A percentile compares a stretch with the other conserved stretches of the same genome.
Evolutionary conservation across 2,329 filamentous ascomycete genomes (phyloP).

Genomic region (Bipolaris cookei): DNA sequence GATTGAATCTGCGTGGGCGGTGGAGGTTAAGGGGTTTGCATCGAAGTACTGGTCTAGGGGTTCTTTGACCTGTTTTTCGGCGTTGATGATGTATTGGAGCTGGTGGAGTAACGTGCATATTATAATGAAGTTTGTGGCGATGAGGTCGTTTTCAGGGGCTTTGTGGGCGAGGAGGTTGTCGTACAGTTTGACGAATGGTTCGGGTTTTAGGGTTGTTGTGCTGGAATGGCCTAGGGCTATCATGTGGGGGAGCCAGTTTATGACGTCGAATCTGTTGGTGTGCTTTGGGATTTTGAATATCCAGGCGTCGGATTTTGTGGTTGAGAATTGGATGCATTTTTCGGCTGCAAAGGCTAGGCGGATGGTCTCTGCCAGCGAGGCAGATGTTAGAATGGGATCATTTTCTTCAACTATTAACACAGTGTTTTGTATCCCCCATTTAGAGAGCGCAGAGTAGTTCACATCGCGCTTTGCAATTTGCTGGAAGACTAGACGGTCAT

Average conservation of each 20-base stretch:
- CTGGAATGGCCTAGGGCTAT: constrained; percentile 26
- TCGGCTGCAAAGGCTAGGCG: constrained; percentile 28
- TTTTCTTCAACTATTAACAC: constrained; percentile 17
- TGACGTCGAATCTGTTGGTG: constrained; percentile 9
- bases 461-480: constrained; percentile 18
- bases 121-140: constrained; percentile 25
- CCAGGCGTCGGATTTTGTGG: neutral
- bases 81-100: neutral
- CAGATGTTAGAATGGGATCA: constrained; percentile 8
- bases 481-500: constrained; percentile 27
- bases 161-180: constrained; percentile 10
- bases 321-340: constrained; percentile 4
- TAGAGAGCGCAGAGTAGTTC: neutral
- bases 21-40: neutral
- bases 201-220: constrained; percentile 13
- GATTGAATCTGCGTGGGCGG: too few species aligned
- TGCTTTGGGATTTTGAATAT: constrained; percentile 1
- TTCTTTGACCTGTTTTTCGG: neutral
- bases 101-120: constrained; percentile 19
- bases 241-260: constrained; percentile 32
- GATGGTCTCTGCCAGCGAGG: constrained; percentile 16
- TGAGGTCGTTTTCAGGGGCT: constrained; percentile 12
- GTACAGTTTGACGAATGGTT: constrained; percentile 20
- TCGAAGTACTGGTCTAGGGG: neutral
- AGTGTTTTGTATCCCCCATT: neutral